Percentiles rank a stretch among this genome's conserved stretches.
These are phyloP conservation scores for Ochromonadaceae sp. DNA, from an alignment of 352 stramenopile species.

Conservation along the genomic window DNA sequence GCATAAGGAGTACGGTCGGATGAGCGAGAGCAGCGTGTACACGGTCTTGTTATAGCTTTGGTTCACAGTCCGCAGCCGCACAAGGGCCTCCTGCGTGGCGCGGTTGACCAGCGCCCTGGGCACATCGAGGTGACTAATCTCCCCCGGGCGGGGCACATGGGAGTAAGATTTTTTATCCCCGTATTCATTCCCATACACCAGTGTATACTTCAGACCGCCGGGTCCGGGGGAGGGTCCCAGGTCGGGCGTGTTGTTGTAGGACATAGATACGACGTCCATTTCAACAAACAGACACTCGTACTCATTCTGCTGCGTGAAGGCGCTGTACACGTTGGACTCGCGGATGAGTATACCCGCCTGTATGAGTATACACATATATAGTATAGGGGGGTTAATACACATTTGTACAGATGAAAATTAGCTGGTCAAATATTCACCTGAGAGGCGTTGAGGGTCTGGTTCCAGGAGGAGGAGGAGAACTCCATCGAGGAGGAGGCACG, in stretches of 20 bases:
- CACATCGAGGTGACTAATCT: not conserved
- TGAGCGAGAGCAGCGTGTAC: not conserved
- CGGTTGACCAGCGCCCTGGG: not conserved
- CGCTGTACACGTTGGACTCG: not conserved
- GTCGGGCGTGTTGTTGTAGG: constrained; percentile 14
- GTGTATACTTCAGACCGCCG: constrained; percentile 1
- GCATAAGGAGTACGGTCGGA: not conserved
- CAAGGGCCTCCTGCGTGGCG: not conserved
- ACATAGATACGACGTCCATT: constrained; percentile 3
- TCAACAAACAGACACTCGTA: constrained; percentile 11
- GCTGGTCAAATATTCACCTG: too few species aligned
- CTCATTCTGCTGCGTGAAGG: not conserved
- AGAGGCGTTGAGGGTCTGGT: not conserved
- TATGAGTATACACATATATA: too few species aligned
- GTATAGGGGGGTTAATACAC: too few species aligned
- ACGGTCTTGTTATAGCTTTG: not conserved
- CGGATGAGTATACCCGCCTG: not conserved
- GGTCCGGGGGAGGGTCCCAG: not conserved
- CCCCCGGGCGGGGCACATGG: not conserved
- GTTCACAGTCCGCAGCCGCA: not conserved
- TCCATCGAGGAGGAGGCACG: not conserved
- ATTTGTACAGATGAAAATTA: too few species aligned
- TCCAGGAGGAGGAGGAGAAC: constrained; percentile 1
- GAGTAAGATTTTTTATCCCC: constrained; percentile 1
- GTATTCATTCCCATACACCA: constrained; percentile 17